Evolutionary conservation across 352 stramenopile species (phyloP).

Genomic region (Globisporangium uncinulatum): DNA sequence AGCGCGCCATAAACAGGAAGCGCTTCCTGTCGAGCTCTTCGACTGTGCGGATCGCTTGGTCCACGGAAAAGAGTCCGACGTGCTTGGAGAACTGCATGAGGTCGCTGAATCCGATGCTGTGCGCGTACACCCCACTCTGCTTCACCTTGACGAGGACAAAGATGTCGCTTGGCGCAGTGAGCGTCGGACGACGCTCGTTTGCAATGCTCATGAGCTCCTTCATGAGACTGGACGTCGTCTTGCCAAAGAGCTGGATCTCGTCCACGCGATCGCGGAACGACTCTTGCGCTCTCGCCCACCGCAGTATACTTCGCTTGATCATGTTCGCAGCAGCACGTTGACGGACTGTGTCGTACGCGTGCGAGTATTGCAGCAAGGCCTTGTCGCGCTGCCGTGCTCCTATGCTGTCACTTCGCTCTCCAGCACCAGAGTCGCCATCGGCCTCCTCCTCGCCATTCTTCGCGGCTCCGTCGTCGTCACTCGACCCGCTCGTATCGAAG

Average conservation of each 20-base stretch:
- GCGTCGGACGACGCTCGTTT: conserved; percentile 3
- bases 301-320: conserved; percentile 56
- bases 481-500: conserved; percentile 30
- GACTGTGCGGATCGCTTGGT: conserved; percentile 51
- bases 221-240: conserved; percentile 43
- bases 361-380: conserved; percentile 25
- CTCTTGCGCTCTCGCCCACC: conserved; percentile 41
- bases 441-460: conserved; percentile 20
- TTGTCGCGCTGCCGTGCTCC: conserved; percentile 10
- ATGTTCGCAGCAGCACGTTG: conserved; percentile 48
- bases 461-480: conserved; percentile 26
- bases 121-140: conserved; percentile 14
- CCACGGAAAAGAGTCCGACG: conserved; percentile 57
- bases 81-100: conserved; percentile 67
- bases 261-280: conserved; percentile 51
- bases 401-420: background rate
- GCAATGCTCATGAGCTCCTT: conserved; percentile 32
- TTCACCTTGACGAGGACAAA: conserved; percentile 33
- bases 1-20: conserved; percentile 38
- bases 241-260: conserved; percentile 57
- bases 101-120: conserved; percentile 46
- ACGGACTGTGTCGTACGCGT: conserved; percentile 50
- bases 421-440: background rate
- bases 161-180: conserved; percentile 20
- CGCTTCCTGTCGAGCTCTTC: conserved; percentile 51